A percentile compares a stretch with the other conserved stretches of the same genome.
Evolutionary conservation across 495 filamentous ascomycete species (phyloP).

Genomic region (Penicillium odoratum): DNA sequence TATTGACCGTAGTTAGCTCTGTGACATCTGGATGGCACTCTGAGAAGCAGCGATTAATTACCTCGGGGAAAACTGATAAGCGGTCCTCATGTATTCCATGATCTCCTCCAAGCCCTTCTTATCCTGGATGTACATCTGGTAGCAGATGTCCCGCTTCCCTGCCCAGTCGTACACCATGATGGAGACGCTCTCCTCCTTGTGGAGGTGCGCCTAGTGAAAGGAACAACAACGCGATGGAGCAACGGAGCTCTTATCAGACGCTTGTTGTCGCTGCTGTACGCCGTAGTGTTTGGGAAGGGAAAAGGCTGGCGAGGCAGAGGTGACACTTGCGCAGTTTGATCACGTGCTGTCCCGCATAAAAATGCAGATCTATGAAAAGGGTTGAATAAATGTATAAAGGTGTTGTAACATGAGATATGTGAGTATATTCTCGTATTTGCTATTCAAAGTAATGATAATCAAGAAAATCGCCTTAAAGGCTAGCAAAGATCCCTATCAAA

Average conservation of each 20-base stretch:
- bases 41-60: conserved; percentile 26
- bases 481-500: not conserved
- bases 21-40: not conserved
- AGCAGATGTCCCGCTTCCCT: conserved; percentile 65
- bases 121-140: conserved; percentile 72
- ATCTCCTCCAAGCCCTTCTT: conserved; percentile 67
- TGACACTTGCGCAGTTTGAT: conserved; percentile 26
- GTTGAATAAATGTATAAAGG: no score
- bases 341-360: conserved; percentile 17
- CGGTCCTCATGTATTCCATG: conserved; percentile 59
- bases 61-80: conserved; percentile 67
- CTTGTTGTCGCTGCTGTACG: conserved; percentile 42
- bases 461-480: not conserved
- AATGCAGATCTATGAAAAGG: not conserved
- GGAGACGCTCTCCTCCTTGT: conserved; percentile 27
- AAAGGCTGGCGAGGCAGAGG: conserved; percentile 21
- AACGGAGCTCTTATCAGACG: conserved; percentile 33
- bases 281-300: conserved; percentile 31
- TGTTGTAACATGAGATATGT: not conserved
- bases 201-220: conserved; percentile 22
- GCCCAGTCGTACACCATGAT: conserved; percentile 77
- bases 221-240: conserved; percentile 12
- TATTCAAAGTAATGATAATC: not conserved
- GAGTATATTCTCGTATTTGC: not conserved
- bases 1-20: conserved; percentile 2